These are phyloP conservation scores for Xylariaceae sp. DNA, from an alignment of 2,329 filamentous ascomycete species.

Conservation along the genomic window DNA sequence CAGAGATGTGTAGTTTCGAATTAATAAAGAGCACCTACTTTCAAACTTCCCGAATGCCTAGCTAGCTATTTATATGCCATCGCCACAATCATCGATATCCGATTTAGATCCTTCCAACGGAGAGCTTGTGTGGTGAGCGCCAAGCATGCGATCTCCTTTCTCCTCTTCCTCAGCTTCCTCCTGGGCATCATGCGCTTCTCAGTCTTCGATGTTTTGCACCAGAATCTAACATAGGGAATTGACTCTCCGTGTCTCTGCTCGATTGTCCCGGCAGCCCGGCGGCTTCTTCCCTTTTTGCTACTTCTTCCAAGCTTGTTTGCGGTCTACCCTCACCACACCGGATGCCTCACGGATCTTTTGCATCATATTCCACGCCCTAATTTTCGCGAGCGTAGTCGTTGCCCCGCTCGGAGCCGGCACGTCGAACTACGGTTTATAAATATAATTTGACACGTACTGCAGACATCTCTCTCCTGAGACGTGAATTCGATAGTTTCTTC, in stretches of 20 bases:
- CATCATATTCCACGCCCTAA: conserved; percentile 27
- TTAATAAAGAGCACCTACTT: no score
- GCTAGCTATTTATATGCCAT: no score
- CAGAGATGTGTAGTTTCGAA: no score
- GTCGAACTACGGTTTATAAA: conserved; percentile 17
- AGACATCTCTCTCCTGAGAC: conserved; percentile 24
- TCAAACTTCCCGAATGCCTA: no score
- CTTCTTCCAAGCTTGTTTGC: conserved; percentile 27
- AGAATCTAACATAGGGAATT: conserved; percentile 20
- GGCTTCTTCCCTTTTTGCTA: conserved; percentile 23
- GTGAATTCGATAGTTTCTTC: conserved; percentile 23
- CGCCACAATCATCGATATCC: no score
- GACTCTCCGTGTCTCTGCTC: conserved; percentile 10
- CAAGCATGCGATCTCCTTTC: conserved; percentile 1
- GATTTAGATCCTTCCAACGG: no score
- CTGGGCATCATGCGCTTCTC: conserved; percentile 15
- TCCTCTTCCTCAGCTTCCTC: conserved; percentile 19
- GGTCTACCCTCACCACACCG: conserved; percentile 15
- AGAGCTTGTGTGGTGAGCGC: neutral
- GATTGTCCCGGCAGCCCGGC: conserved; percentile 12
- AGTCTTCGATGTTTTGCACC: conserved; percentile 22
- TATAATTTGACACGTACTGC: conserved; percentile 14
- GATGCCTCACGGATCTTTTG: conserved; percentile 22
- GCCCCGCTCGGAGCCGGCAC: conserved; percentile 13
- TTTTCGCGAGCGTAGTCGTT: conserved; percentile 22